Conservation (phyloP, 108 stramenopile genomes). For the Skeletonema marinoi region DNA sequence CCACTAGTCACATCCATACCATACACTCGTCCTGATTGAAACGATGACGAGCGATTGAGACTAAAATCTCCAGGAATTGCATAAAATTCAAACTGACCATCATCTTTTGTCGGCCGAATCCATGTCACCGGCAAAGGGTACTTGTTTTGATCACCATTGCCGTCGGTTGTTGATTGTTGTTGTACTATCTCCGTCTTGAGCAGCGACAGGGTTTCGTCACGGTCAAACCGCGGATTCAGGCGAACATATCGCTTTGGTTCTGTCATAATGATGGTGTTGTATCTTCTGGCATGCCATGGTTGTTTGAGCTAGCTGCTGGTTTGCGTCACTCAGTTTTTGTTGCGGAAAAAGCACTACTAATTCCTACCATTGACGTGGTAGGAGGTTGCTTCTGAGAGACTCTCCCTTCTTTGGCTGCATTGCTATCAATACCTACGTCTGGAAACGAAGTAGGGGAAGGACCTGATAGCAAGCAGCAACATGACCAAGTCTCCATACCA, state of each 20-base stretch:
- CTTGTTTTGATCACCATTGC: neutral
- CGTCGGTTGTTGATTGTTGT: neutral
- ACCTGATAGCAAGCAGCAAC: neutral
- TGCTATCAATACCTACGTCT: neutral
- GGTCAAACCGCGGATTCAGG: conserved; percentile 72
- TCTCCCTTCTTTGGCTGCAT: neutral
- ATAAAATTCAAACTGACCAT: conserved; percentile 58
- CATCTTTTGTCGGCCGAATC: conserved; percentile 32
- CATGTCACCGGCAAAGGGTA: conserved; percentile 60
- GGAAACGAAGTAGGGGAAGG: neutral
- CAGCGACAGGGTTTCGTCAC: conserved; percentile 51
- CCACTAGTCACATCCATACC: conserved; percentile 93
- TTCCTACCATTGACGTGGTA: too few relatives aligned
- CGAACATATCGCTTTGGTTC: conserved; percentile 48
- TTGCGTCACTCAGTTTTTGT: too few relatives aligned
- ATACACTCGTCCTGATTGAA: conserved; percentile 74
- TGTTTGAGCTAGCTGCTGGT: too few relatives aligned
- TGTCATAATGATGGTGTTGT: neutral
- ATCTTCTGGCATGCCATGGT: too few relatives aligned
- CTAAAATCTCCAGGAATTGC: conserved; percentile 66
- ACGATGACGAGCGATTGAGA: conserved; percentile 60
- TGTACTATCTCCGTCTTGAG: conserved; percentile 19
- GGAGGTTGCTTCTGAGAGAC: too few relatives aligned
- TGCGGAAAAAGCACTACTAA: neutral
- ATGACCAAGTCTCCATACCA: conserved; percentile 31